Evolutionary conservation across 352 stramenopile species (phyloP).

Genomic region (Phytophthora multivora): DNA sequence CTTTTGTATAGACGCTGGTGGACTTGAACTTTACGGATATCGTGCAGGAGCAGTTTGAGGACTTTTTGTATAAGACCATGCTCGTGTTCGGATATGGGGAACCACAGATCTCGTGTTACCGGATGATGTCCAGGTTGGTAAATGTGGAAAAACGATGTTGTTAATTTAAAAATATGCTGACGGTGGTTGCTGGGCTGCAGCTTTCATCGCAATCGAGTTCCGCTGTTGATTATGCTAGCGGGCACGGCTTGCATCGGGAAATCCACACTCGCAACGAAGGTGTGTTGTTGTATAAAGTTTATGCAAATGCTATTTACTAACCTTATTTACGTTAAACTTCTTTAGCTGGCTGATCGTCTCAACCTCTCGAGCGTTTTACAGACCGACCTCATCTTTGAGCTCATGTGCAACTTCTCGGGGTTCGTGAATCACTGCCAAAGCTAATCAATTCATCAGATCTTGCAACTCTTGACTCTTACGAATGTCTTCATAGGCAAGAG

Average conservation of each 20-base stretch:
- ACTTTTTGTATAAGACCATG: conserved; percentile 92
- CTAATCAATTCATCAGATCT: neutral
- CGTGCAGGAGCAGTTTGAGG: conserved; percentile 89
- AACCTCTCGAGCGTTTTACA: conserved; percentile 89
- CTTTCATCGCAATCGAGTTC: conserved; percentile 85
- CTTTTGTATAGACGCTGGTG: conserved; percentile 72
- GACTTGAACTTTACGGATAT: conserved; percentile 87
- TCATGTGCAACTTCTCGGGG: conserved; percentile 92
- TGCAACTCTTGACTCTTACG: neutral
- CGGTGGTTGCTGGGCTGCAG: conserved; percentile 24
- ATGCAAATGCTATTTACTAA: neutral
- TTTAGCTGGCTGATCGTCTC: conserved; percentile 79
- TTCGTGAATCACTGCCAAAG: conserved; percentile 24
- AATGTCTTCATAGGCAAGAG: conserved; percentile 37
- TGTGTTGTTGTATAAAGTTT: conserved; percentile 16
- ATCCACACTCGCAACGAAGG: conserved; percentile 89
- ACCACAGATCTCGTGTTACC: conserved; percentile 81
- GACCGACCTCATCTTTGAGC: conserved; percentile 88
- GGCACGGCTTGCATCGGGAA: conserved; percentile 86
- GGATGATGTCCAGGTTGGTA: conserved; percentile 83
- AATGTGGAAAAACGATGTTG: neutral
- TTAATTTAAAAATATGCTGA: too few relatives aligned
- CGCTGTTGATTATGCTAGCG: conserved; percentile 84
- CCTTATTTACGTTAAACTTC: too few relatives aligned
- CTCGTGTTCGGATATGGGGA: conserved; percentile 89